These are phyloP conservation scores for Bretschneidera sinensis DNA, from an alignment of 345 rosid genomes.

Conservation along the genomic window DNA sequence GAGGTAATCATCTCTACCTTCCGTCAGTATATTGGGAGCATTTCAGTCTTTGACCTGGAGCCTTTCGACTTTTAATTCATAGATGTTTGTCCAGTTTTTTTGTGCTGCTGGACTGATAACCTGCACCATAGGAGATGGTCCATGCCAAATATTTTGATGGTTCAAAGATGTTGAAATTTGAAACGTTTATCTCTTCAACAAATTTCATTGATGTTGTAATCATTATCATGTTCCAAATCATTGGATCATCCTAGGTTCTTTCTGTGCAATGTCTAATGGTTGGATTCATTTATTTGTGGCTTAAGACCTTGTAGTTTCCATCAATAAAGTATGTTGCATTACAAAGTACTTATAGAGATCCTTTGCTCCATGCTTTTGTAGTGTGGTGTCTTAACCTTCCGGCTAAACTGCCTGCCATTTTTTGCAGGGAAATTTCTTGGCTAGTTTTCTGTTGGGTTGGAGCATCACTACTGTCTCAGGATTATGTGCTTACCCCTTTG, in stretches of 20 bases:
- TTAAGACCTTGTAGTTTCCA: too few relatives aligned
- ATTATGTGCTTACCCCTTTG: conserved; percentile 87
- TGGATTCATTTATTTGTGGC: too few relatives aligned
- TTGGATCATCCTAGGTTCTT: too few relatives aligned
- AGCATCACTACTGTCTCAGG: conserved; percentile 83
- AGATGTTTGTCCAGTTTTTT: neutral
- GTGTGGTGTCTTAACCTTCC: neutral
- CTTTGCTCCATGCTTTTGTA: neutral
- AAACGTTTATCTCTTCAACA: too few relatives aligned
- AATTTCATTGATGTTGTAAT: too few relatives aligned
- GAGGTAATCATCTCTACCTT: conserved; percentile 44
- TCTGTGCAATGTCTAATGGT: too few relatives aligned
- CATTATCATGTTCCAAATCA: too few relatives aligned
- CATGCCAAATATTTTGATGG: too few relatives aligned
- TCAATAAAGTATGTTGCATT: too few relatives aligned
- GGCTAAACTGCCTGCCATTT: conserved; percentile 2
- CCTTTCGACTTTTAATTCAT: neutral
- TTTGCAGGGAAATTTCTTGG: conserved; percentile 78
- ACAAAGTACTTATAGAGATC: neutral
- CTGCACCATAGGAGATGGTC: too few relatives aligned
- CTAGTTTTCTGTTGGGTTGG: conserved; percentile 92
- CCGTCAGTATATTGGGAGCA: neutral
- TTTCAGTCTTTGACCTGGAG: neutral
- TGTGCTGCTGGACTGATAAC: neutral
- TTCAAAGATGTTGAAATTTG: too few relatives aligned